Base-by-base conservation (phyloP, 768 basidiomycete genomes). In the Trametes villosa region DNA sequence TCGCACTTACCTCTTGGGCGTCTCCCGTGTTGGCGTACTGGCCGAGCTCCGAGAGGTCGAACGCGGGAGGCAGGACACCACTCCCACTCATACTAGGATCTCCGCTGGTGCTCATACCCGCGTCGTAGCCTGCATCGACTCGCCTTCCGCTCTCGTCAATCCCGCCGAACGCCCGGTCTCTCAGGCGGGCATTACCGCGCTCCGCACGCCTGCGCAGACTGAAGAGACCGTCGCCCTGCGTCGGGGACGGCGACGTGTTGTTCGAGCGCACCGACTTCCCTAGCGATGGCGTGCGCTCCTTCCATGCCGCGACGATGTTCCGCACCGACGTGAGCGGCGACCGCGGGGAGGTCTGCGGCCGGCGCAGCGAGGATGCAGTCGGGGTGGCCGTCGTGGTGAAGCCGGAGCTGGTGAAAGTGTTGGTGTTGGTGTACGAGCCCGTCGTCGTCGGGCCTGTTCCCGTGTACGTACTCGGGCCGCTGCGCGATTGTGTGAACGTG, bases 231-330 rank as follows among this genome's bases (percentile, higher is more conserved):
- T 82, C 83, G 33, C 60, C 62, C 18, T 64, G 67, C 42, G 57
- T 61, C n/a, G 53, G 65, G 47, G 62, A 68, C 3, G 69, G 62
- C 30, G 68, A 61, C 0, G 63, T 63, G 13, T 63, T 50, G 50
- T 58, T 55, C 15, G 60, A 49, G 9, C 65, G 59, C 27, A 57
- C 53, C 7, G 67, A 62, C 55, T 71, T 73, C 33, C 55, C 66
- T 13, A 76, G 61, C 22, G 79, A 77, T 0, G 80, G 87, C 0
- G 88, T 87, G 20, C 88, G 83, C 61, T 91, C 88, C 70, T 91
- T 92, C 90, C 91, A 94, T 9, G 87, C 78, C 0, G 86, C 83
- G 8, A 94, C 87, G 38, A 92, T 85, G 64, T 92, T 92, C 31
- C 89, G 83, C 24, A 94, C 67, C 4, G 87, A 89, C 0, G 86